Percentiles rank a stretch among this genome's conserved stretches.
Evolutionary conservation across 495 filamentous ascomycete genomes (phyloP).

Genomic region (Annulohypoxylon stygium): DNA sequence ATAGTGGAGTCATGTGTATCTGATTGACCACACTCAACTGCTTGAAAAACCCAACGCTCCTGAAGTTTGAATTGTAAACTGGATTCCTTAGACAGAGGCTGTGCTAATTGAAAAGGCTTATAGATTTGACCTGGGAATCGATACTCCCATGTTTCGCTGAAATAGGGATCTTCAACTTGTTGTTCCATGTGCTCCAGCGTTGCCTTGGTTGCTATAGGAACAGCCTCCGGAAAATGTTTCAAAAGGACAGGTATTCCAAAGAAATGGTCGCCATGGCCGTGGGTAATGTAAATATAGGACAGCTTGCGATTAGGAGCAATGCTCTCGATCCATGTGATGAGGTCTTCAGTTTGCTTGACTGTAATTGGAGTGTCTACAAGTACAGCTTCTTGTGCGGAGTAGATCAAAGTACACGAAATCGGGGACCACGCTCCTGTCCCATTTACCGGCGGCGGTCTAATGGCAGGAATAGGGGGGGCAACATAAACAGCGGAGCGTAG

Average conservation of each 20-base stretch:
- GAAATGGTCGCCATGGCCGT: slow-evolving; percentile 1
- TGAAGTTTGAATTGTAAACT: neutral
- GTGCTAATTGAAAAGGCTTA: neutral
- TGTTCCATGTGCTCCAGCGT: neutral
- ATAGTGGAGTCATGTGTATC: neutral
- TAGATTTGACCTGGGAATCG: neutral
- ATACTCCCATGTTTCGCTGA: neutral
- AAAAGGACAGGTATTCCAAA: neutral
- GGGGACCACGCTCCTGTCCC: neutral
- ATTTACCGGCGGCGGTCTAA: neutral
- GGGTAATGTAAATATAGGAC: slow-evolving; percentile 1
- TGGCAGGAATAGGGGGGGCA: neutral
- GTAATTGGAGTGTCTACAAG: slow-evolving; percentile 5
- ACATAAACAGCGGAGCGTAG: slow-evolving; percentile 3
- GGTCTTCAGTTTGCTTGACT: neutral
- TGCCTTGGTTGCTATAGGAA: neutral
- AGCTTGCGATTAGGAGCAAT: neutral
- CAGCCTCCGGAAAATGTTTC: neutral
- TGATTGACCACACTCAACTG: neutral
- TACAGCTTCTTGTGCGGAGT: neutral
- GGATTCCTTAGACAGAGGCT: neutral
- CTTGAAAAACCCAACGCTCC: neutral
- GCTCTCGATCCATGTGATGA: neutral
- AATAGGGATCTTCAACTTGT: neutral
- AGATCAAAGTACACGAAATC: neutral